These are phyloP conservation scores for Colletotrichum euphorbiae DNA, from an alignment of 2,329 filamentous ascomycete genomes.

Conservation along the genomic window DNA sequence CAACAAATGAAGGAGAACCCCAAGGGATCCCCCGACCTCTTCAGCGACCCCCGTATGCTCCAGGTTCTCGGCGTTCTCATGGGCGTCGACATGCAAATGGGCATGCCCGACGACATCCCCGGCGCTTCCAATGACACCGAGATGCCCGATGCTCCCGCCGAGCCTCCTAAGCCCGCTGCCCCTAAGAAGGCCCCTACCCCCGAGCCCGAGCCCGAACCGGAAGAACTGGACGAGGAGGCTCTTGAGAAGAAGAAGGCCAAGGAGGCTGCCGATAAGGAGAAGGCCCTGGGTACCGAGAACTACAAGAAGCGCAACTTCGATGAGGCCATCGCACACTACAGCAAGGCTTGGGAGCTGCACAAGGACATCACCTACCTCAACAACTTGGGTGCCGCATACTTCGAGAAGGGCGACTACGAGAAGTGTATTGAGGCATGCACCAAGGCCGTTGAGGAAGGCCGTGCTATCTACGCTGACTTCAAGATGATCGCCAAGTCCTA, in stretches of 20 bases:
- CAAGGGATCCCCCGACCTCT: constrained; percentile 79
- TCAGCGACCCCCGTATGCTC: constrained; percentile 91
- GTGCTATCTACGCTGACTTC: constrained; percentile 92
- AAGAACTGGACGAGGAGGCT: constrained; percentile 84
- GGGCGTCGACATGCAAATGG: constrained; percentile 85
- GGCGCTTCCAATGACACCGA: constrained; percentile 71
- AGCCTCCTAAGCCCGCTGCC: constrained; percentile 56
- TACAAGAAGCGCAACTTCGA: constrained; percentile 99
- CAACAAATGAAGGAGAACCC: constrained; percentile 86
- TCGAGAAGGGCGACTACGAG: constrained; percentile 95
- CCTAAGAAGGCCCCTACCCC: constrained; percentile 69
- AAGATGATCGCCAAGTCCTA: constrained; percentile 99
- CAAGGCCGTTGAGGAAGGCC: constrained; percentile 89
- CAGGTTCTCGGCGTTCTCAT: constrained; percentile 94
- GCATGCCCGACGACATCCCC: constrained; percentile 51
- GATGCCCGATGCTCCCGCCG: constrained; percentile 76
- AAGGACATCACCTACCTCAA: constrained; percentile 99
- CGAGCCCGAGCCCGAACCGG: constrained; percentile 71
- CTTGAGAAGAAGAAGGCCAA: constrained; percentile 89
- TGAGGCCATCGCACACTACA: constrained; percentile 92
- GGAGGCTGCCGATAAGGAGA: constrained; percentile 92
- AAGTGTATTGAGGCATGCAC: constrained; percentile 88
- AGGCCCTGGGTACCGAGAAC: constrained; percentile 90
- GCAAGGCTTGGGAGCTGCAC: constrained; percentile 91
- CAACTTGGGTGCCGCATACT: constrained; percentile 93